phyloP scores from a whole-genome alignment of 768 basidiomycete genomes.

The Amyloporia xantha region DNA sequence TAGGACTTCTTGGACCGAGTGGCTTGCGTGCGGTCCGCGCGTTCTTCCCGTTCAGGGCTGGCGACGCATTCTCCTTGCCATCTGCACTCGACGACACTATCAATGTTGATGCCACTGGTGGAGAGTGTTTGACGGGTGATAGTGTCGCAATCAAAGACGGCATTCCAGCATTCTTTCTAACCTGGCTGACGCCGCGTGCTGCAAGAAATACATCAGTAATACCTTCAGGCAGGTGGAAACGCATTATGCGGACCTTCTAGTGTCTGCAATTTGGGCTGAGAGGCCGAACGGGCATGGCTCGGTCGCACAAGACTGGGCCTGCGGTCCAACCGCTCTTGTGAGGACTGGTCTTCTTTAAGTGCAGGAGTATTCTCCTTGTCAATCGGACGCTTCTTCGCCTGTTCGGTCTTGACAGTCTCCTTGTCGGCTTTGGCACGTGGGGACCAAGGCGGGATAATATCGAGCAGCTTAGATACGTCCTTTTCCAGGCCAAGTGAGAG shows the following conservation, averaged over 20 bases:
- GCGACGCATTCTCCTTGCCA: slow-evolving; percentile 14
- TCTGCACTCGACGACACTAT: background rate
- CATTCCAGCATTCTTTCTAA: slow-evolving; percentile 6
- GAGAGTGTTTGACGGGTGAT: slow-evolving; percentile 18
- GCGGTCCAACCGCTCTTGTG: background rate
- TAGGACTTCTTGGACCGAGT: slow-evolving; percentile 20
- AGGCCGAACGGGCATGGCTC: slow-evolving; percentile 24
- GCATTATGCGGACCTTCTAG: slow-evolving; percentile 12
- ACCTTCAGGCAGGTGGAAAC: no score
- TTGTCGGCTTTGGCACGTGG: slow-evolving; percentile 13
- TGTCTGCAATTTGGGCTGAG: slow-evolving; percentile 28
- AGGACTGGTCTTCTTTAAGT: background rate
- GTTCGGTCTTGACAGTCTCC: slow-evolving; percentile 11
- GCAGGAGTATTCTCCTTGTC: slow-evolving; percentile 7
- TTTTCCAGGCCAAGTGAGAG: slow-evolving; percentile 24
- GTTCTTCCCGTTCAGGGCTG: slow-evolving; percentile 3
- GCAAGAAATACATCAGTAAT: background rate
- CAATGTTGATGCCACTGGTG: slow-evolving; percentile 2
- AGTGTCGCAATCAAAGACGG: slow-evolving; percentile 16
- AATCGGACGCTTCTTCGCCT: slow-evolving; percentile 8
- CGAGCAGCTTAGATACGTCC: slow-evolving; percentile 26
- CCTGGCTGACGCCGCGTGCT: slow-evolving; percentile 7
- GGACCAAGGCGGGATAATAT: slow-evolving; percentile 31
- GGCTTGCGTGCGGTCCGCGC: slow-evolving; percentile 18
- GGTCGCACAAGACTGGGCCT: background rate